Base-by-base conservation (phyloP, 1,284 basidiomycete genomes). In the Cystobasidium slooffiae region DNA sequence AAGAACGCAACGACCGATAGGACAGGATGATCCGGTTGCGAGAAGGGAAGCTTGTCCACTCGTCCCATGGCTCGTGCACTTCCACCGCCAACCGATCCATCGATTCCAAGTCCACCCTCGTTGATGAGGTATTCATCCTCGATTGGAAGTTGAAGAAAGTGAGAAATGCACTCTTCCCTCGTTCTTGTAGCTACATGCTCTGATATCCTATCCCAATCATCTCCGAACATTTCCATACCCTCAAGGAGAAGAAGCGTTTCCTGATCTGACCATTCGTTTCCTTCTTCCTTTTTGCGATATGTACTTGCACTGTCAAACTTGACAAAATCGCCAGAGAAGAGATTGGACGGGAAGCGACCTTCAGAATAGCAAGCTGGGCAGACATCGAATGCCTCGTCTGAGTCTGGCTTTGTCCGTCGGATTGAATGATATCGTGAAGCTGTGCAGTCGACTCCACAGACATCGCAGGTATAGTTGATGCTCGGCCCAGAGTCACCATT, bases 1-100 rank as follows among this genome's bases (percentile, higher is more conserved):
- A 99, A 86, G 85, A 98, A 98, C 0, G 96, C 93, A 14, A 99
- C 94, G 31, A 99, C 95, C 82, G 92, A 94, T 94, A 99, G 94
- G 44, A 99, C 94, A 0, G 96, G 96, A 82, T 99, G 99, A 81
- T 98, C 97, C 0, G 92, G 89, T 80, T 94, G 91, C 77, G 94
- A 91, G 81, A 98, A 97, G 0, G 96, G 96, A 74, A 96, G 85
- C 8, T 90, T 82, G 58, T 83, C 83, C 47, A 83, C 69, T 20
- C 76, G 76, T 22, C 78, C 77, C 5, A 80, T 63, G 10, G 82
- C 82, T 7, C 82, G 81, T 66, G 82, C 81, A 39, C 52, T 2
- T 64, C 84, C 0, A n/a, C 31, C 68, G 1, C n/a, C 41, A 91
- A 94, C 77, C 91, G 85, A 72, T 97, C 84, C 0, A 91, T 87